Percentiles rank a stretch among this genome's conserved stretches.
Conservation (phyloP, 305 asterid genomes). For the Vinca major region DNA sequence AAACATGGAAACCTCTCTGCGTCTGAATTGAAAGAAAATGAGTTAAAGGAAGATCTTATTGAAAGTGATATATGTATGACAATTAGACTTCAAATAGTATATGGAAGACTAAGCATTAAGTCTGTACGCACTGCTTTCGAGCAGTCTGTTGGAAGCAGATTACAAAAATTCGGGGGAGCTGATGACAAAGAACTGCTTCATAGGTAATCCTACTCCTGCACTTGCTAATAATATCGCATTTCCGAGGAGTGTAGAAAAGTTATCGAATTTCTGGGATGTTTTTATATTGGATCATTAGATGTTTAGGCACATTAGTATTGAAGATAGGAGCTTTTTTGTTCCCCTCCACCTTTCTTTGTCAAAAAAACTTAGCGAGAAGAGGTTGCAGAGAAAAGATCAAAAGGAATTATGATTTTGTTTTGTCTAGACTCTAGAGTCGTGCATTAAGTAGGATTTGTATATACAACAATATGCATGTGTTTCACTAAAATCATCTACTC, state of each 20-base stretch:
- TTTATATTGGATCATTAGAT: neutral
- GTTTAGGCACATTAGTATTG: neutral
- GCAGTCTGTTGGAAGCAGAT: slow-evolving; percentile 71
- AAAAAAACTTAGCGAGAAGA: neutral
- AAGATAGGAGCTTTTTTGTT: neutral
- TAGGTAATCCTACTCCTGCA: slow-evolving; percentile 31
- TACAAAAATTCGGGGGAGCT: slow-evolving; percentile 51
- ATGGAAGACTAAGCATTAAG: slow-evolving; percentile 61
- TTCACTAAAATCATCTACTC: neutral
- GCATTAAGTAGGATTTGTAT: neutral
- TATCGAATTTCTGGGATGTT: neutral
- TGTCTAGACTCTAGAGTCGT: neutral
- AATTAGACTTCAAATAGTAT: slow-evolving; percentile 77
- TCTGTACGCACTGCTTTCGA: slow-evolving; percentile 74
- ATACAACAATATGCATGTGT: neutral
- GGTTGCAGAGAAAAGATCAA: neutral
- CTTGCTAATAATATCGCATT: neutral
- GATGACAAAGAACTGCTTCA: slow-evolving; percentile 61
- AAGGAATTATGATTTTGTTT: neutral
- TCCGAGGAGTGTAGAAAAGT: neutral
- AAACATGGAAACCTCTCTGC: slow-evolving; percentile 28
- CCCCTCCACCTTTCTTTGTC: neutral
- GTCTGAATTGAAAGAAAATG: slow-evolving; percentile 19
- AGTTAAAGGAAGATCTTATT: slow-evolving; percentile 49
- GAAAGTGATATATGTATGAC: slow-evolving; percentile 68